Percentiles rank a stretch among this genome's conserved stretches.
Conservation (phyloP, 805 yeast genomes). For the Candida pseudoglaebosa region DNA sequence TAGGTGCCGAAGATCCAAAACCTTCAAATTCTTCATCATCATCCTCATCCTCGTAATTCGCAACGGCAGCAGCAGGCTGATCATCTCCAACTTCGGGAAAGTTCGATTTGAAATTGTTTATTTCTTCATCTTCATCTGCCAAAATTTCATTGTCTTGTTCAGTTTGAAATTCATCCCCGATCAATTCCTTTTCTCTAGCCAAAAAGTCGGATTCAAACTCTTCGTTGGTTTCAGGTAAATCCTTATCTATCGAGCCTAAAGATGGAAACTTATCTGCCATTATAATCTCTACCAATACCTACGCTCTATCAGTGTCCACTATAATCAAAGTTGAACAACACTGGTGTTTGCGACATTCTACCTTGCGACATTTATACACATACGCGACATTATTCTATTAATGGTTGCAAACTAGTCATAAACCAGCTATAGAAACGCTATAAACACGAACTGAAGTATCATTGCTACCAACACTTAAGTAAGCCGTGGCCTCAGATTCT, state of each 20-base stretch:
- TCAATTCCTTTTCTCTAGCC: conserved; percentile 60
- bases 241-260: conserved; percentile 42
- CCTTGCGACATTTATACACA: not conserved
- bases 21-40: conserved; percentile 35
- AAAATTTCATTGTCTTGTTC: conserved; percentile 53
- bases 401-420: not conserved
- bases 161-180: conserved; percentile 70
- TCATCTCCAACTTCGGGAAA: conserved; percentile 54
- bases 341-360: not conserved
- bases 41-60: conserved; percentile 34
- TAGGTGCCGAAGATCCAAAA: conserved; percentile 12
- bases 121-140: conserved; percentile 39
- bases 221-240: conserved; percentile 29
- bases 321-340: not conserved
- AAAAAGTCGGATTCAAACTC: conserved; percentile 50
- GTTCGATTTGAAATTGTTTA: conserved; percentile 59
- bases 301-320: conserved; percentile 1
- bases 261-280: conserved; percentile 82
- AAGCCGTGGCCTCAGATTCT: conserved; percentile 13
- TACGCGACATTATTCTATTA: not conserved
- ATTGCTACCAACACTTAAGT: conserved; percentile 55
- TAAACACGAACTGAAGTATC: conserved; percentile 60
- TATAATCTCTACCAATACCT: conserved; percentile 5
- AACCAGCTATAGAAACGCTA: conserved; percentile 10
- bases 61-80: conserved; percentile 12